Conservation (phyloP, 257 asterid genomes). For the Salvia rosmarinus region DNA sequence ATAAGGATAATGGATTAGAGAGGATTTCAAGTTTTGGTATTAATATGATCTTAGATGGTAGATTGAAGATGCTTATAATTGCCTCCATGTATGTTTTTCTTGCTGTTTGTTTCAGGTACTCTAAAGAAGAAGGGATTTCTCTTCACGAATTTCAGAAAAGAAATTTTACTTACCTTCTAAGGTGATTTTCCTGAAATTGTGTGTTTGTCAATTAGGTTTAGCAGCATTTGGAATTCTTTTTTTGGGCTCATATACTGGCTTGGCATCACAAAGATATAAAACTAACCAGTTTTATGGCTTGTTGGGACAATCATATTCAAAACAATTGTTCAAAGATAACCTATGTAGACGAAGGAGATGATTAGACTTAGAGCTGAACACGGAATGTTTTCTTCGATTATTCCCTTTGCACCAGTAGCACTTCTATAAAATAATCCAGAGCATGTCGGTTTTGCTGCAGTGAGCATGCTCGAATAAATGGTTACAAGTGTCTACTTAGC, state of each 20-base stretch:
- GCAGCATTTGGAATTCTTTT: neutral
- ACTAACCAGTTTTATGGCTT: conserved; percentile 3
- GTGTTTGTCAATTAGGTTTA: neutral
- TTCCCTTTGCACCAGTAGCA: neutral
- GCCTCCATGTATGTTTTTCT: too few species aligned
- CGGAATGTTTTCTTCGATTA: neutral
- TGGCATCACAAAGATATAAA: neutral
- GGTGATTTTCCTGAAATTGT: conserved; percentile 48
- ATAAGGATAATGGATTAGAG: too few species aligned
- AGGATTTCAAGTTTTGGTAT: too few species aligned
- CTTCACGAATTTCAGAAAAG: conserved; percentile 52
- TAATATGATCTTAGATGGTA: too few species aligned
- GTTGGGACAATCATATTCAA: conserved; percentile 5
- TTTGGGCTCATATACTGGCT: conserved; percentile 2
- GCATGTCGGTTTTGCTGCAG: conserved; percentile 49
- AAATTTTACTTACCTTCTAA: conserved; percentile 79
- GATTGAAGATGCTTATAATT: too few species aligned
- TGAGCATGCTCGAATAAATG: conserved; percentile 63
- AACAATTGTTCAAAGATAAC: neutral
- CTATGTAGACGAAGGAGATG: neutral
- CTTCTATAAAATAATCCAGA: conserved; percentile 7
- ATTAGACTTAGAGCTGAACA: neutral
- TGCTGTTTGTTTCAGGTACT: conserved; percentile 58
- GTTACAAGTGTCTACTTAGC: conserved; percentile 72
- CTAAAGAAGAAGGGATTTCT: conserved; percentile 86